phyloP scores from a whole-genome alignment of 2,329 filamentous ascomycete species.

The Claviceps sp. region DNA sequence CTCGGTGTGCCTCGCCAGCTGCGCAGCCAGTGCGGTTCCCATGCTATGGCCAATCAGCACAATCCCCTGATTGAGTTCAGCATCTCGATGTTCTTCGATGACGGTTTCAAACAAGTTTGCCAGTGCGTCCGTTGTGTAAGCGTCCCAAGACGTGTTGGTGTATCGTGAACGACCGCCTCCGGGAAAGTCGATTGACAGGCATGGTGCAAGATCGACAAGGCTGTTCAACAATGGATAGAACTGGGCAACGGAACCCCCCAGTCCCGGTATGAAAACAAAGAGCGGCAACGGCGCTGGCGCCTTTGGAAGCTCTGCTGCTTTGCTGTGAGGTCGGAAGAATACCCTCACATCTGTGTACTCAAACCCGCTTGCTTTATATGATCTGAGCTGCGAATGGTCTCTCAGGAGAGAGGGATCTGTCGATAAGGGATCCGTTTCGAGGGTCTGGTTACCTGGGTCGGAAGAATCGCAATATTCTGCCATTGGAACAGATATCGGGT shows the following conservation, averaged over 20 bases:
- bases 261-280: constrained; percentile 80
- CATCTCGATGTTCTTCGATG: constrained; percentile 60
- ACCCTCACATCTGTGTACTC: constrained; percentile 67
- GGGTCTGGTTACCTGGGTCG: background rate
- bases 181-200: constrained; percentile 73
- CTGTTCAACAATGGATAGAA: constrained; percentile 72
- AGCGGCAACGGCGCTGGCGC: constrained; percentile 61
- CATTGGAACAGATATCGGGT: background rate
- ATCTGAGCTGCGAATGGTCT: constrained; percentile 57
- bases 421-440: constrained; percentile 25
- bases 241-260: constrained; percentile 85
- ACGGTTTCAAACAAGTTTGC: constrained; percentile 60
- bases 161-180: constrained; percentile 78
- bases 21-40: constrained; percentile 66
- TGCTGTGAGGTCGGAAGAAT: constrained; percentile 71
- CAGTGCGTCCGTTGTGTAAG: constrained; percentile 67
- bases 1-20: constrained; percentile 40
- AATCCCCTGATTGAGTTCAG: constrained; percentile 52
- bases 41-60: constrained; percentile 82
- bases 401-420: constrained; percentile 70
- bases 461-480: background rate
- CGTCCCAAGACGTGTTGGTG: constrained; percentile 54
- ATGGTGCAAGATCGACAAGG: constrained; percentile 69
- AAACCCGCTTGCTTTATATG: constrained; percentile 57
- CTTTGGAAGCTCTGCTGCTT: constrained; percentile 55